A percentile compares a stretch with the other conserved stretches of the same genome.
phyloP scores from a whole-genome alignment of 768 basidiomycete genomes.

The Mycena latifolia region DNA sequence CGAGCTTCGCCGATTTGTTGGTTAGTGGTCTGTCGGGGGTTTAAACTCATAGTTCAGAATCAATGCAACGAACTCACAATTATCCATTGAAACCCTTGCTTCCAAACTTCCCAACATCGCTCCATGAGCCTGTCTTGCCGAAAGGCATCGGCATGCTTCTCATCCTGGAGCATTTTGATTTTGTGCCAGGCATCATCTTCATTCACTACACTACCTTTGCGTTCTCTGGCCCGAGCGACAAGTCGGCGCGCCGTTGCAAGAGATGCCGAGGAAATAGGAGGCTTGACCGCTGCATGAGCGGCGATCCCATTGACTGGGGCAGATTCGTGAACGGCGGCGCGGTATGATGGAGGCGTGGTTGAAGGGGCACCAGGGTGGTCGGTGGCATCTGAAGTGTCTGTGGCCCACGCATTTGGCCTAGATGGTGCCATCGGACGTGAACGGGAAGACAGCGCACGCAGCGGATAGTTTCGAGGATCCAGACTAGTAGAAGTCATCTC shows the following conservation, averaged over 20 bases:
- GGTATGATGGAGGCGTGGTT: conserved; percentile 64
- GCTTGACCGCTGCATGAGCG: conserved; percentile 28
- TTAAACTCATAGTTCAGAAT: conserved; percentile 23
- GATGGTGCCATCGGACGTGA: conserved; percentile 24
- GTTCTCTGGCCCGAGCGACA: conserved; percentile 50
- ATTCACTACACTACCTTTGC: conserved; percentile 66
- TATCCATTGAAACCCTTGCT: conserved; percentile 78
- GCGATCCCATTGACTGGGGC: conserved; percentile 27
- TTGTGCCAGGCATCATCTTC: conserved; percentile 86
- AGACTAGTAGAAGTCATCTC: conserved; percentile 20
- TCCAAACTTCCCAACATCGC: conserved; percentile 84
- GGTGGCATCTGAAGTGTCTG: conserved; percentile 41
- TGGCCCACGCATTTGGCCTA: conserved; percentile 21
- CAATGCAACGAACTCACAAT: conserved; percentile 60
- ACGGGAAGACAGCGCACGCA: conserved; percentile 24
- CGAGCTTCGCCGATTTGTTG: conserved; percentile 78
- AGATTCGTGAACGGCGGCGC: conserved; percentile 51
- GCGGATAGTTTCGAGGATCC: conserved; percentile 21
- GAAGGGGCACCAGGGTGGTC: conserved; percentile 51
- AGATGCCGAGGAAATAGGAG: conserved; percentile 22
- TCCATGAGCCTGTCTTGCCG: conserved; percentile 72
- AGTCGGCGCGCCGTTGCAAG: conserved; percentile 44
- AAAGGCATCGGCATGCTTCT: conserved; percentile 79
- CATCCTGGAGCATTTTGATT: conserved; percentile 76
- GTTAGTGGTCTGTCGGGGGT: conserved; percentile 70